Percentiles rank a stretch among this genome's conserved stretches.
Conservation (phyloP, 331 rosid genomes). For the Prunus yedoensis region DNA sequence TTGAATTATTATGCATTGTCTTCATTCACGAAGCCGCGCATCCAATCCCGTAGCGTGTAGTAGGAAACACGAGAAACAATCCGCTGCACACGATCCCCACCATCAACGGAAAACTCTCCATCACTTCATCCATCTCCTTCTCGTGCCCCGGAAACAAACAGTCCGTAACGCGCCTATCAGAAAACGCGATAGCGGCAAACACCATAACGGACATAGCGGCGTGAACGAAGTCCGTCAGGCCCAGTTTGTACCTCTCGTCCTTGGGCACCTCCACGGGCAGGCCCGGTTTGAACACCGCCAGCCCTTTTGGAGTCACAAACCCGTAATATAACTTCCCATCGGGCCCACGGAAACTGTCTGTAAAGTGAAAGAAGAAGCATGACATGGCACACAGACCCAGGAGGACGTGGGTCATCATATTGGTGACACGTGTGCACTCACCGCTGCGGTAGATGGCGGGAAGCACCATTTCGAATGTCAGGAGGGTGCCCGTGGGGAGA, state of each 20-base stretch:
- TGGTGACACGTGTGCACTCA: conserved; percentile 44
- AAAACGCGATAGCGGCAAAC: conserved; percentile 68
- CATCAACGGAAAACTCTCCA: conserved; percentile 81
- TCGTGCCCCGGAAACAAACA: conserved; percentile 65
- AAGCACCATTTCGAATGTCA: conserved; percentile 79
- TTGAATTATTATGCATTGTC: background rate
- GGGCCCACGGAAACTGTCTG: conserved; percentile 58
- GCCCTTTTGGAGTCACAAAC: conserved; percentile 52
- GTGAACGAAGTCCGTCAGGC: conserved; percentile 61
- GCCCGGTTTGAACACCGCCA: conserved; percentile 65
- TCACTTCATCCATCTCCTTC: conserved; percentile 68
- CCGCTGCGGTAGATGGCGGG: conserved; percentile 66
- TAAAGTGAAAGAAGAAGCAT: conserved; percentile 87
- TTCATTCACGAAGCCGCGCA: conserved; percentile 39
- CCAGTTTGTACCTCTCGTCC: conserved; percentile 54
- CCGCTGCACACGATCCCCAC: conserved; percentile 60
- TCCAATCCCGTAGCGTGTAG: conserved; percentile 57
- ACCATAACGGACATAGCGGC: conserved; percentile 79
- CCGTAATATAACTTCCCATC: conserved; percentile 69
- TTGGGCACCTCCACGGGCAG: conserved; percentile 38
- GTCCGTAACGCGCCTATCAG: conserved; percentile 63
- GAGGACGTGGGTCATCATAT: conserved; percentile 47
- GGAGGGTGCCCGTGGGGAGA: conserved; percentile 78
- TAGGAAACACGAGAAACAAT: conserved; percentile 70
- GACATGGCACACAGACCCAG: conserved; percentile 57